Evolutionary conservation across 2,329 filamentous ascomycete genomes (phyloP).

Genomic region (Rhexocercosporidium sp.): DNA sequence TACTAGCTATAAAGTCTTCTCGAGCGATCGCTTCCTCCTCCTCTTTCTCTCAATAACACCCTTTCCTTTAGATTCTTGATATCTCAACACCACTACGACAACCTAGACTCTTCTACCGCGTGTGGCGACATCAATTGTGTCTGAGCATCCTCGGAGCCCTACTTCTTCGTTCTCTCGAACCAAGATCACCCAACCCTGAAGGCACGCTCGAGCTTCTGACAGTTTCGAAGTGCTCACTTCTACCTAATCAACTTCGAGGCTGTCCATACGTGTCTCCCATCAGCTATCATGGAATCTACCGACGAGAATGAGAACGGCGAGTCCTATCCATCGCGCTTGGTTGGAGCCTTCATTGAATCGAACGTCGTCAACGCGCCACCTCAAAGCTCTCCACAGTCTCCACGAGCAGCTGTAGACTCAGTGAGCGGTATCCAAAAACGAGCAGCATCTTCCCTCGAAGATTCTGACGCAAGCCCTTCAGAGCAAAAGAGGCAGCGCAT

Average conservation of each 20-base stretch:
- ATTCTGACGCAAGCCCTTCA: neutral
- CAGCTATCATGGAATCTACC: neutral
- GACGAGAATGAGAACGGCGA: neutral
- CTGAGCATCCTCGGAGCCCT: neutral
- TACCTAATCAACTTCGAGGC: too few species aligned
- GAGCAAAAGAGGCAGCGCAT: neutral
- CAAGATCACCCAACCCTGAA: neutral
- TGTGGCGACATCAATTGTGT: neutral
- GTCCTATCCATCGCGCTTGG: neutral
- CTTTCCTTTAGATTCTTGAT: neutral
- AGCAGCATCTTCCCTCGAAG: neutral
- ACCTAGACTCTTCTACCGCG: neutral
- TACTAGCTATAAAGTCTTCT: neutral
- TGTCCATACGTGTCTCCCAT: neutral
- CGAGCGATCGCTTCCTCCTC: neutral
- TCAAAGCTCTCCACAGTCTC: neutral
- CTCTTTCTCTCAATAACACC: neutral
- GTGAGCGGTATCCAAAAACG: neutral
- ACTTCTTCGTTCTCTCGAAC: neutral
- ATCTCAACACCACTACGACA: neutral
- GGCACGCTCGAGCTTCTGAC: neutral
- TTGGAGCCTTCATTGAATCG: neutral
- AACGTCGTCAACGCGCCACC: neutral
- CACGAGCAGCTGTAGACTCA: too few species aligned
- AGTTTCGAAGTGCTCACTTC: neutral